Percentiles rank a stretch among this genome's conserved stretches.
These are phyloP conservation scores for Scytalidium lignicola DNA, from an alignment of 2,329 filamentous ascomycete genomes.

Conservation along the genomic window DNA sequence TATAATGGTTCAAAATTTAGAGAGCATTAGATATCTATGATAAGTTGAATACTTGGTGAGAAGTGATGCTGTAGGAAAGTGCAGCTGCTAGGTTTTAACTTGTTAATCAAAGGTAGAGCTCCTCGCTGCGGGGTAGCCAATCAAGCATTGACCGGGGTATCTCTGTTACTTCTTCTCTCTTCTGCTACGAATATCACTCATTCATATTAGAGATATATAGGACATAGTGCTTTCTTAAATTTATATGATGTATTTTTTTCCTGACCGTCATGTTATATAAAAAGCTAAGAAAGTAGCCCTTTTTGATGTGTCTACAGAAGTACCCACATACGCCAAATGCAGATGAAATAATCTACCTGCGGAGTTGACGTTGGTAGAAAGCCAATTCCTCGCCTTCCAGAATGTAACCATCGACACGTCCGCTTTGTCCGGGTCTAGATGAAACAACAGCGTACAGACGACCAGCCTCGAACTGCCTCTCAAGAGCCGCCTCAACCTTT, in stretches of 20 bases:
- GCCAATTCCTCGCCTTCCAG: slow-evolving; percentile 98
- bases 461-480: slow-evolving; percentile 99
- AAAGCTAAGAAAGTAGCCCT: slow-evolving; percentile 20
- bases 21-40: too few species aligned
- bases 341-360: slow-evolving; percentile 68
- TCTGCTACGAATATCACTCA: too few species aligned
- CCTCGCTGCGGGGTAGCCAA: not conserved
- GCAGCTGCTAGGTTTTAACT: not conserved
- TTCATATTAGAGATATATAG: too few species aligned
- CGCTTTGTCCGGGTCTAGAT: slow-evolving; percentile 93
- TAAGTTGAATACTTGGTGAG: too few species aligned
- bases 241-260: not conserved
- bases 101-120: not conserved
- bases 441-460: slow-evolving; percentile 92
- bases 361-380: slow-evolving; percentile 99
- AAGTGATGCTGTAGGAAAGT: not conserved
- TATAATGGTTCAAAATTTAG: too few species aligned
- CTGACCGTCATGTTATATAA: not conserved
- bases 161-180: too few species aligned
- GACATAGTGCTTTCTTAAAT: not conserved
- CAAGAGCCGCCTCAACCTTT: slow-evolving; percentile 88
- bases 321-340: slow-evolving; percentile 24
- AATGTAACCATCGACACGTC: slow-evolving; percentile 94
- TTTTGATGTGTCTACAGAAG: slow-evolving; percentile 26
- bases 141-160: not conserved